Conservation (phyloP, 2,329 filamentous ascomycete genomes). For the Trichoderma semiorbis region DNA sequence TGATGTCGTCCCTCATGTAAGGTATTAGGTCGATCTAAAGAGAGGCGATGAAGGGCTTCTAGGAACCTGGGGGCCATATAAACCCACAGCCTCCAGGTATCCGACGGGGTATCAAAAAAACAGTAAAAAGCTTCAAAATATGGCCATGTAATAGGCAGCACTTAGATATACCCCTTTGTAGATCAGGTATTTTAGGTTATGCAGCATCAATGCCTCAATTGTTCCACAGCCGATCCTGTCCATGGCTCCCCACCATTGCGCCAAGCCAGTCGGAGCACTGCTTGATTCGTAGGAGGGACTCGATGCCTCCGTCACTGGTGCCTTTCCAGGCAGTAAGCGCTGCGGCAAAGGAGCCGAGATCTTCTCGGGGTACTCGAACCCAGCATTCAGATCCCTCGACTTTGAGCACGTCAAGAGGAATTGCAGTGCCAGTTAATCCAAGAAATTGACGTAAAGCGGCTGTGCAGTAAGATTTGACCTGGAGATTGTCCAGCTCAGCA, state of each 20-base stretch:
- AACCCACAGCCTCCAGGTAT: background rate
- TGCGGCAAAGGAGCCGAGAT: conserved; percentile 58
- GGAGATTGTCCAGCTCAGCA: conserved; percentile 55
- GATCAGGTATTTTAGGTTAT: conserved; percentile 8
- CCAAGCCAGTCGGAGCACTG: conserved; percentile 64
- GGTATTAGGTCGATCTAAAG: background rate
- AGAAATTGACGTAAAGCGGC: conserved; percentile 65
- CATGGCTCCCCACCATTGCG: conserved; percentile 49
- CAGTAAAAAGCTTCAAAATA: conserved; percentile 24
- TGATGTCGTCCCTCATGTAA: conserved; percentile 74
- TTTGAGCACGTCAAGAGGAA: conserved; percentile 68
- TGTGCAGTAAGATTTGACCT: conserved; percentile 60
- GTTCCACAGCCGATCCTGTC: conserved; percentile 46
- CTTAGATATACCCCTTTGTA: conserved; percentile 18
- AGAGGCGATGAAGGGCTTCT: background rate
- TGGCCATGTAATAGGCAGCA: background rate
- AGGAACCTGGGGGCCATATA: conserved; percentile 16
- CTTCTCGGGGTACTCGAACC: conserved; percentile 61
- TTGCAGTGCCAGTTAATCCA: conserved; percentile 62
- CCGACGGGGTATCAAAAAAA: conserved; percentile 16
- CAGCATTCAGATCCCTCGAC: conserved; percentile 55
- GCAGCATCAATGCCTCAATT: conserved; percentile 29
- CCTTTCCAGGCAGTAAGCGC: conserved; percentile 65
- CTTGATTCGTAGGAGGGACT: conserved; percentile 51
- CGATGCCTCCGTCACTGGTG: conserved; percentile 38